These are phyloP conservation scores for Taphrina confusa DNA, from an alignment of 1,139 yeast genomes.

Conservation along the genomic window DNA sequence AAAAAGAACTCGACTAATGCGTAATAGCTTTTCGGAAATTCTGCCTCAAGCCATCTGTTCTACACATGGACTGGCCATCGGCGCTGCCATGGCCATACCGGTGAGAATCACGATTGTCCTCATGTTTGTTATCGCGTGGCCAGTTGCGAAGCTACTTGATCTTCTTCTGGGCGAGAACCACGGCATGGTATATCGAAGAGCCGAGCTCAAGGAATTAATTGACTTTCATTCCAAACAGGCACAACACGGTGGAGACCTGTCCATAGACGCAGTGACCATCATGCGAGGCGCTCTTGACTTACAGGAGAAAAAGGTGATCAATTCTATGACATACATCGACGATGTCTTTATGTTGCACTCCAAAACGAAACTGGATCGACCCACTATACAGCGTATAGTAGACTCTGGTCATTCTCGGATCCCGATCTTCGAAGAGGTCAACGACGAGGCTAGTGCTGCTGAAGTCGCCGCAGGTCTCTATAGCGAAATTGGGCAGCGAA, in stretches of 20 bases:
- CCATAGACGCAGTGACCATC: slow-evolving; percentile 35
- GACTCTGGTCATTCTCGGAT: slow-evolving; percentile 32
- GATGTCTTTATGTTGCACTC: slow-evolving; percentile 35
- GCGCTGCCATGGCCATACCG: slow-evolving; percentile 36
- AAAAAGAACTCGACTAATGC: background rate
- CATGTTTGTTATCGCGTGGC: slow-evolving; percentile 31
- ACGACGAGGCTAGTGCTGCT: slow-evolving; percentile 8
- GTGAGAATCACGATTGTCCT: slow-evolving; percentile 26
- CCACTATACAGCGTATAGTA: slow-evolving; percentile 19
- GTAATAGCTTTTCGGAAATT: slow-evolving; percentile 25
- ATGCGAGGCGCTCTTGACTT: slow-evolving; percentile 36
- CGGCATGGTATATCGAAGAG: slow-evolving; percentile 32
- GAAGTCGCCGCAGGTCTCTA: slow-evolving; percentile 16
- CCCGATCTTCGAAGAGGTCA: slow-evolving; percentile 25
- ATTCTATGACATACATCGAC: slow-evolving; percentile 34
- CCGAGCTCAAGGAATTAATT: slow-evolving; percentile 33
- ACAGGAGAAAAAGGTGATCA: slow-evolving; percentile 29
- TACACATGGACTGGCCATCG: slow-evolving; percentile 35
- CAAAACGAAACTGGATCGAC: slow-evolving; percentile 22
- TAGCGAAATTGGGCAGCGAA: slow-evolving; percentile 13
- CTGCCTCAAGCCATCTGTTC: slow-evolving; percentile 37
- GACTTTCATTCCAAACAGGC: slow-evolving; percentile 27
- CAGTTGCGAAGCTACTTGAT: slow-evolving; percentile 35
- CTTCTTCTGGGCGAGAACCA: slow-evolving; percentile 31
- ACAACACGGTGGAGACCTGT: slow-evolving; percentile 35